These are phyloP conservation scores for Solanum piurae DNA, from an alignment of 257 asterid genomes.

Conservation along the genomic window DNA sequence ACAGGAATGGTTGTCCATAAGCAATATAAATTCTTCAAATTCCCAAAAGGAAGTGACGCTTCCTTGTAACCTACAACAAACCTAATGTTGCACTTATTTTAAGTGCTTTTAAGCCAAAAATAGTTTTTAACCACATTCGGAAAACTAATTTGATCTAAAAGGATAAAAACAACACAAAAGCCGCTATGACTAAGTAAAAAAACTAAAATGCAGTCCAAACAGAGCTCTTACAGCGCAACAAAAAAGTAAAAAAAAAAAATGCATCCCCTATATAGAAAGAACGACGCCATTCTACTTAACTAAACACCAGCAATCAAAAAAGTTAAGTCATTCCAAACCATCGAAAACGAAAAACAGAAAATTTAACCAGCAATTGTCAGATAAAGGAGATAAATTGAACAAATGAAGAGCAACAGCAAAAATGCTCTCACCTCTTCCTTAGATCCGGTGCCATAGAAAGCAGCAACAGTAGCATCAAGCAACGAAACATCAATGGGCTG, in stretches of 20 bases:
- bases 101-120: background rate
- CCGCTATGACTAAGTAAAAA: background rate
- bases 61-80: background rate
- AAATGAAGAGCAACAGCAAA: background rate
- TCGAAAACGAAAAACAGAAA: background rate
- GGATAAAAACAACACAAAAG: background rate
- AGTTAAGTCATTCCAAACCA: background rate
- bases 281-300: background rate
- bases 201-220: background rate
- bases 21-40: background rate
- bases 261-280: background rate
- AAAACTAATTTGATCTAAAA: background rate
- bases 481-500: conserved; percentile 81
- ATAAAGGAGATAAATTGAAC: background rate
- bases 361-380: background rate
- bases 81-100: background rate
- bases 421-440: conserved; percentile 67
- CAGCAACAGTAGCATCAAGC: conserved; percentile 89
- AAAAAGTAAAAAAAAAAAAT: background rate
- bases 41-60: background rate
- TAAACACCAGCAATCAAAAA: background rate
- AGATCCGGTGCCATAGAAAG: conserved; percentile 97
- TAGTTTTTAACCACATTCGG: background rate
- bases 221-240: background rate
- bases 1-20: background rate